Base-by-base conservation (phyloP, 495 filamentous ascomycete genomes). In the Ramalina intermedia region DNA sequence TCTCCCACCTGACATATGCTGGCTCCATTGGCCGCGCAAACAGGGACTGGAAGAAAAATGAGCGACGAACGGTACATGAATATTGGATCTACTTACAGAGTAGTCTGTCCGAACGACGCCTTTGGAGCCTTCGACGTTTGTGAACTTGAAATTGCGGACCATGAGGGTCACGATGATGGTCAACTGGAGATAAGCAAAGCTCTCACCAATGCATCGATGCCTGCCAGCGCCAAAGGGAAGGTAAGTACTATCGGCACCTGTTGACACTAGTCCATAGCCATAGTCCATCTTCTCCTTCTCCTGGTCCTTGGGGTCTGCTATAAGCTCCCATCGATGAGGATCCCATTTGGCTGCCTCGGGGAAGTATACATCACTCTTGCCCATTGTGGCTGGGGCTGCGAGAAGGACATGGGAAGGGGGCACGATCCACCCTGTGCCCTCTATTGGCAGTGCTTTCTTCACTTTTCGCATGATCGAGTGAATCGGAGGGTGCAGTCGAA, bases 211-310 rank as follows among this genome's bases (percentile, higher is more conserved):
- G 63, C 91, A 98, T 11, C 91, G 70, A 66, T 98, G 91, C 43
- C 91, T 72, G 5, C 91, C 91, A 1, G 88, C 91, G 3, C 91
- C 91, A 59, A 98, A 98, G 0, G 91, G 91, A n/a, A 98, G 73
- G 65, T 96, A 98, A 3, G 91, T 89, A 45, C 82, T 88, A 20
- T 68, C 69, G 5, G 86, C 80, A 35, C 91, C 90, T 68, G 95
- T 95, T 62, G 78, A 84, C 43, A 95, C 79, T 33, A 87, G 67
- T 16, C 90, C 91, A 63, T 94, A 96, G 37, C 90, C 91, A 59
- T 96, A 96, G 56, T 96, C 89, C 41, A 89, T 69, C 60, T 80
- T 82, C 64, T 86, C 82, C 36, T 82, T 84, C 26, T 78, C 75
- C 9, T 76, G 77, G 13, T 75, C 75, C 58, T 50, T 42, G 0